These are phyloP conservation scores for Betula pendula DNA, from an alignment of 306 rosid species.

Conservation along the genomic window DNA sequence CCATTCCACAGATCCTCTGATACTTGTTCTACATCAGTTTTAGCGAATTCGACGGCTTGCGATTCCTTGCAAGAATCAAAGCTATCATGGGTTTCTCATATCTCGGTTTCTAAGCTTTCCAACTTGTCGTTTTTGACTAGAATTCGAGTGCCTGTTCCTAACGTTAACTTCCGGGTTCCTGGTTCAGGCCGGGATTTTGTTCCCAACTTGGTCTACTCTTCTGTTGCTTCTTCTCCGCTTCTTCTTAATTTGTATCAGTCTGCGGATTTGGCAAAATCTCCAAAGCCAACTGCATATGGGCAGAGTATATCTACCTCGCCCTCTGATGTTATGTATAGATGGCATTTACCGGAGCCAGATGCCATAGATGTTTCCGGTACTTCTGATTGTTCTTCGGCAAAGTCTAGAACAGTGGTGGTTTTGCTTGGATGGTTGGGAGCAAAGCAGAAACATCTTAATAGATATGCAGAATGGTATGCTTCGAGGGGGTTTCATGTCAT, in stretches of 20 bases:
- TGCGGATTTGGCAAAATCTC: constrained; percentile 52
- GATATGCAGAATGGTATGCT: constrained; percentile 93
- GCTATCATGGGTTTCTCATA: constrained; percentile 49
- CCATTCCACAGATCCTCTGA: constrained; percentile 43
- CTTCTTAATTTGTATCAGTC: constrained; percentile 56
- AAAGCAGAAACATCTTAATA: constrained; percentile 85
- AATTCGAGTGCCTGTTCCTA: constrained; percentile 65
- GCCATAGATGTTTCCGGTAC: constrained; percentile 40
- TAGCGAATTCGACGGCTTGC: constrained; percentile 20
- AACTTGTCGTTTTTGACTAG: constrained; percentile 47
- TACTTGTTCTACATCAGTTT: constrained; percentile 46
- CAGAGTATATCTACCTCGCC: constrained; percentile 31
- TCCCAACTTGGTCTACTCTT: constrained; percentile 35
- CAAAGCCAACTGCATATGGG: constrained; percentile 36
- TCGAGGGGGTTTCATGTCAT: constrained; percentile 86
- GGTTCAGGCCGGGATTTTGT: constrained; percentile 30
- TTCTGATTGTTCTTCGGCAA: constrained; percentile 46
- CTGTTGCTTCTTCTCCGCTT: constrained; percentile 49
- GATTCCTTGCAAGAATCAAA: constrained; percentile 34
- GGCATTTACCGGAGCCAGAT: constrained; percentile 86
- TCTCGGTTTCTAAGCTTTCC: constrained; percentile 65
- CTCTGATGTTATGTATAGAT: constrained; percentile 69
- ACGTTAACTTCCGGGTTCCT: constrained; percentile 48
- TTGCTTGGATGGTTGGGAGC: constrained; percentile 98
- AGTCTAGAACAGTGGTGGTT: constrained; percentile 86